Evolutionary conservation across 768 basidiomycete species (phyloP), one percentile per base, ranked within the genome.

Genomic region (Cantharellus cinnabarinus): DNA sequence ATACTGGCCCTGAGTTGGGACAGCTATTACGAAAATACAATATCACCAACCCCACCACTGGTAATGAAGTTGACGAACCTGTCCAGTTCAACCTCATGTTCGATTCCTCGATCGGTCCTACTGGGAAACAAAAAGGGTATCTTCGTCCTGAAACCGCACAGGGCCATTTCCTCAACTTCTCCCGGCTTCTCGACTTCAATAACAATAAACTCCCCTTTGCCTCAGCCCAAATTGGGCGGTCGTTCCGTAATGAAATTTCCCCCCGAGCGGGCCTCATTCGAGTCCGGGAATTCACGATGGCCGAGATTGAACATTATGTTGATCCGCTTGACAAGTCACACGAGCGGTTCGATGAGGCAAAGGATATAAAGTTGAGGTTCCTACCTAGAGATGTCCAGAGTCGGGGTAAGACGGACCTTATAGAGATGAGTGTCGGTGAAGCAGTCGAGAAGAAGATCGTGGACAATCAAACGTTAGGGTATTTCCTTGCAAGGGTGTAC

Each of bases 61-160:
- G 80, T 65, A 97, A 99, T 69, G 84, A 87, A 66, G 84, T 98
- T 39, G 76, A 83, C 52, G 89, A 93, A 68, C 95, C 95, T 4
- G 85, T 89, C 66, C 81, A 84, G 68, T 99, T 98, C 77, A 99
- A 98, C 72, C 79, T 98, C 67, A 98, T 99, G 95, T 98, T 99
- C 71, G 82, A 88, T 55, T 89, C 85, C 68, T 89, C 85, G 71
- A 97, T 99, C 67, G 95, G 94, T 29, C 94, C 94, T 10, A 97
- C 94, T 2, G 94, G 95, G 37, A 89, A 95, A 70, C 82, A 94
- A 71, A 90, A 89, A 65, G 93, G 91, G 52, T 98, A 79, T 72
- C 83, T 99, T 58, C 90, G 95, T 29, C 95, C 95, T 1, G 95
- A 98, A 70, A 99, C 95, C 0, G 94, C 95, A 0, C 94, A 98